These are phyloP conservation scores for Podospora fimiseda DNA, from an alignment of 495 filamentous ascomycete genomes.

Conservation along the genomic window DNA sequence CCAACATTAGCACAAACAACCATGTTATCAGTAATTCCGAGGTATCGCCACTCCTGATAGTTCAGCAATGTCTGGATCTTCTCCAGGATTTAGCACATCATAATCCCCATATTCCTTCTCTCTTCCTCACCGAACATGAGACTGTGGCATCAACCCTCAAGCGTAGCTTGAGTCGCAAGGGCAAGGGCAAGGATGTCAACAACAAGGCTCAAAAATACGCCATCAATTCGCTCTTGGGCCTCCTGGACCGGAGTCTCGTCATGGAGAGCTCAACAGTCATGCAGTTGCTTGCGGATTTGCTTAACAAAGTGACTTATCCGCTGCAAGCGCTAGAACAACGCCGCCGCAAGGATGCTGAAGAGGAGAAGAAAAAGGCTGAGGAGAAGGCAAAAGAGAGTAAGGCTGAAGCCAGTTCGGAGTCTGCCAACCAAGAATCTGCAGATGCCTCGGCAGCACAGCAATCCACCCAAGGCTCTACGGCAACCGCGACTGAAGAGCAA, in stretches of 20 bases:
- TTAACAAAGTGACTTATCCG: conserved; percentile 83
- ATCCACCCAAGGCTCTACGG: conserved; percentile 15
- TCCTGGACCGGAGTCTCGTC: conserved; percentile 85
- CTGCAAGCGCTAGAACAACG: conserved; percentile 74
- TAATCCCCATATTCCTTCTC: conserved; percentile 74
- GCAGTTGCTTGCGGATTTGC: conserved; percentile 80
- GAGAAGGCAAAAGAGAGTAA: conserved; percentile 18
- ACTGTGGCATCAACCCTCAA: conserved; percentile 63
- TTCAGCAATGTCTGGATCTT: conserved; percentile 86
- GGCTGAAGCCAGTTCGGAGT: conserved; percentile 20
- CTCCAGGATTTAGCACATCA: conserved; percentile 73
- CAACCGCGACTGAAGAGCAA: conserved; percentile 17
- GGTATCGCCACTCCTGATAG: conserved; percentile 86
- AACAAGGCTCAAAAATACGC: conserved; percentile 79
- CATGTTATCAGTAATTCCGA: conserved; percentile 58
- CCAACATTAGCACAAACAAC: conserved; percentile 43
- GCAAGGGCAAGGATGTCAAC: conserved; percentile 81
- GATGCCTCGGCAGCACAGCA: conserved; percentile 18
- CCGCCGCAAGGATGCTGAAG: conserved; percentile 66
- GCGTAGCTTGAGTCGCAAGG: conserved; percentile 68
- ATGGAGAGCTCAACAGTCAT: conserved; percentile 94
- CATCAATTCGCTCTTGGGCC: conserved; percentile 78
- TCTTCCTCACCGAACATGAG: conserved; percentile 96
- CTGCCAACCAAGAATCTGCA: conserved; percentile 2
- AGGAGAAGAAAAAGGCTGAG: conserved; percentile 36